Conservation (phyloP, 176 grass and related monocot species). For the Cymbopogon citratus region DNA sequence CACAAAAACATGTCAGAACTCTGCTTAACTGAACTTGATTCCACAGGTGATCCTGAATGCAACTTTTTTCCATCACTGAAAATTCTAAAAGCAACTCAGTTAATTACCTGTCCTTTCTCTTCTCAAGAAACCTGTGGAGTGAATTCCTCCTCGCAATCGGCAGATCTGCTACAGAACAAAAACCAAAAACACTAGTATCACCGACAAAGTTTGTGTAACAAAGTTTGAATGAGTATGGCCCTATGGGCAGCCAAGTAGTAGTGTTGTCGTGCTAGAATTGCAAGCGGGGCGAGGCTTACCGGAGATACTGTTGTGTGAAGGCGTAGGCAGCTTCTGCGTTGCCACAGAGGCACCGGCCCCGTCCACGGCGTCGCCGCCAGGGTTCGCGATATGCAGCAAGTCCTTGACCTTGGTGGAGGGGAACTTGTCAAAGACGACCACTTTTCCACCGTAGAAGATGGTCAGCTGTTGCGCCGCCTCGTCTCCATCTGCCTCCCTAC, state of each 20-base stretch:
- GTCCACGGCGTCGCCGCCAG: neutral
- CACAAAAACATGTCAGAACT: neutral
- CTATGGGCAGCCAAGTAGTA: neutral
- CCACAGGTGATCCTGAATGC: neutral
- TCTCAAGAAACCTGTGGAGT: slow-evolving; percentile 65
- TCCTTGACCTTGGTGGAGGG: slow-evolving; percentile 39
- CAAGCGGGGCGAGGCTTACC: slow-evolving; percentile 25
- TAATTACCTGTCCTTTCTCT: slow-evolving; percentile 64
- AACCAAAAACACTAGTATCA: neutral
- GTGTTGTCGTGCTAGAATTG: neutral
- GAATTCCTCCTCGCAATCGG: slow-evolving; percentile 56
- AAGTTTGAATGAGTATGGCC: neutral
- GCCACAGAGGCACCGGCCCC: neutral
- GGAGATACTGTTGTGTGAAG: slow-evolving; percentile 12
- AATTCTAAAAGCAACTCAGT: neutral
- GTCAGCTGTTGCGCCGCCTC: slow-evolving; percentile 37
- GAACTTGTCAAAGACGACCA: slow-evolving; percentile 50
- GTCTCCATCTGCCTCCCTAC: slow-evolving; percentile 11
- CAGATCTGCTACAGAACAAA: slow-evolving; percentile 29
- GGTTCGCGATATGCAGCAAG: slow-evolving; percentile 37
- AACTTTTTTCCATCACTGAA: neutral
- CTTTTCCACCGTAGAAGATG: slow-evolving; percentile 58
- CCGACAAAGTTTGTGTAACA: neutral
- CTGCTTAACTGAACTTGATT: neutral
- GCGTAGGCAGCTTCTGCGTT: neutral